Conservation (phyloP, 306 rosid genomes). For the Castanea sativa region DNA sequence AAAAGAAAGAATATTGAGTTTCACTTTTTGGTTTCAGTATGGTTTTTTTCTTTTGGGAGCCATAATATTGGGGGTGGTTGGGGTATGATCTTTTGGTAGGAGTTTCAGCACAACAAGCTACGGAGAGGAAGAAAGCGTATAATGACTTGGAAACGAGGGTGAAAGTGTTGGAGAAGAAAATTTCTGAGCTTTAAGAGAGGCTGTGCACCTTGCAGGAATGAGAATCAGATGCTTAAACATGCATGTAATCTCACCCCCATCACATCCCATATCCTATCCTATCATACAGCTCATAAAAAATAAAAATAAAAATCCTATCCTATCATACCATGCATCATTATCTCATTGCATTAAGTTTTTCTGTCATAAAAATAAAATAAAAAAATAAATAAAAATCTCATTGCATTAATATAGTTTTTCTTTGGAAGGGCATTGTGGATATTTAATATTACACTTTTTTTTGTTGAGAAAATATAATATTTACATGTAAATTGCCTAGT, state of each 20-base stretch:
- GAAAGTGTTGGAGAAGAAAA: conserved; percentile 71
- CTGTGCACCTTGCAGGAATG: conserved; percentile 78
- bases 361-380: no score
- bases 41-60: no score
- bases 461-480: no score
- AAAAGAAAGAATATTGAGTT: no score
- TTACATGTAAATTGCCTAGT: not conserved
- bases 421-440: not conserved
- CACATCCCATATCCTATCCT: no score
- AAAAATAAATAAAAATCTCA: no score
- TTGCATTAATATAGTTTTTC: not conserved
- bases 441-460: no score
- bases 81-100: not conserved
- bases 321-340: not conserved
- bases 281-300: no score
- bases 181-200: conserved; percentile 77
- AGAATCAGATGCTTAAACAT: conserved; percentile 97
- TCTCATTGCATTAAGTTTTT: no score
- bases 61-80: no score
- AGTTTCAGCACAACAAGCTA: conserved; percentile 97
- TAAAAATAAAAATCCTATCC: no score
- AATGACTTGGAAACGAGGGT: conserved; percentile 75
- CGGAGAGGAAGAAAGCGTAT: conserved; percentile 93
- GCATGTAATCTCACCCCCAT: conserved; percentile 35
- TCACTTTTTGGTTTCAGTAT: no score